Conservation (phyloP, 2,329 filamentous ascomycete genomes). For the Fusarium sarcochroum region DNA sequence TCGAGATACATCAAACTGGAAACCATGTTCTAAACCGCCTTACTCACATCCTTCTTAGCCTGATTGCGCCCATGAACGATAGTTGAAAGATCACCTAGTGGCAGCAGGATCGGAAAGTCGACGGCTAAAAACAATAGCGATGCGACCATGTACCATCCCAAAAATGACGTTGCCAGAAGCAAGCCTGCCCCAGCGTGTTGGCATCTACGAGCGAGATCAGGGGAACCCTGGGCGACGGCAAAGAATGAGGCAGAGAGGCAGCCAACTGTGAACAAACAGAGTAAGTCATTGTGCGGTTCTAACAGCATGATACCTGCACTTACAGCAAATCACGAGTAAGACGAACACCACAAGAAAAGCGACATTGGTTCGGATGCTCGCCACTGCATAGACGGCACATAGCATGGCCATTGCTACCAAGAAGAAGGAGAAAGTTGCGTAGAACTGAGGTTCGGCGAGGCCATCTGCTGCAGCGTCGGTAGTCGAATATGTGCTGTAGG, state of each 20-base stretch:
- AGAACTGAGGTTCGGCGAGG: slow-evolving; percentile 60
- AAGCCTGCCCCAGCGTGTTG: slow-evolving; percentile 50
- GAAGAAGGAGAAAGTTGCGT: slow-evolving; percentile 69
- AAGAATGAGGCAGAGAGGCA: slow-evolving; percentile 52
- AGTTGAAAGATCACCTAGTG: slow-evolving; percentile 65
- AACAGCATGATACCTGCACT: slow-evolving; percentile 1
- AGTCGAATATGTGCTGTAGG: slow-evolving; percentile 57
- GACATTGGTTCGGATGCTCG: slow-evolving; percentile 75
- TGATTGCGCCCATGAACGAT: slow-evolving; percentile 51
- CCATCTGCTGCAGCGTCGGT: slow-evolving; percentile 53
- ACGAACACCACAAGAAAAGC: slow-evolving; percentile 74
- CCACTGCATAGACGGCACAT: slow-evolving; percentile 73
- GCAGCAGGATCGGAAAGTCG: slow-evolving; percentile 65
- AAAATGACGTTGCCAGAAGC: slow-evolving; percentile 42
- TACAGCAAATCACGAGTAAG: slow-evolving; percentile 60
- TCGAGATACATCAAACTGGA: background rate
- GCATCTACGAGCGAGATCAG: slow-evolving; percentile 29
- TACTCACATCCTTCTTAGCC: slow-evolving; percentile 4
- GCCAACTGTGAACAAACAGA: slow-evolving; percentile 32
- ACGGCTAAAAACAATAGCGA: slow-evolving; percentile 63
- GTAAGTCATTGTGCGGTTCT: background rate
- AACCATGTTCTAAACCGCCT: slow-evolving; percentile 10
- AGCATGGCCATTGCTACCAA: slow-evolving; percentile 73
- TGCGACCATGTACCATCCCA: slow-evolving; percentile 67
- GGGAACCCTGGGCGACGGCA: slow-evolving; percentile 39